Evolutionary conservation across 2,329 filamentous ascomycete species (phyloP), one percentile per base, ranked within the genome.

Genomic region (Penicillium palitans): DNA sequence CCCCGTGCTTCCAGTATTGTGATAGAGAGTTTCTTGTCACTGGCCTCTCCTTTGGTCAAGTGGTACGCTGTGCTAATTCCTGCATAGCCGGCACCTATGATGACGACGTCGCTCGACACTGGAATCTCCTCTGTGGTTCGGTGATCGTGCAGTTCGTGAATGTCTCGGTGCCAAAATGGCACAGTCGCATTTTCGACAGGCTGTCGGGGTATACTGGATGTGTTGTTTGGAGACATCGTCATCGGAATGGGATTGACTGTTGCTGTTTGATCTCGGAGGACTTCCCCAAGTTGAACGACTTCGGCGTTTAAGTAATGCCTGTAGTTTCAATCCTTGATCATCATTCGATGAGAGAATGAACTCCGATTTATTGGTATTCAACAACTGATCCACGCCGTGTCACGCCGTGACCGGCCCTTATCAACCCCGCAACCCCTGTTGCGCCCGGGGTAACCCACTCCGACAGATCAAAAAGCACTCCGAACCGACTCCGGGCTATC

Each of bases 1-100:
- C 72, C 68, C 33, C 78, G 68, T 9, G 78, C 77, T 60, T 80
- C 78, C 2, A 80, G 62, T 19, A 80, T 70, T 1, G 74, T 68
- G 17, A 78, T 72, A 0, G 71, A 73, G 25, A 66, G 61, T 24
- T 58, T 56, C 0, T 66, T 35, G 24, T 48, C 42, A 12, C 44
- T 57, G 25, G 66, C 55, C 29, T 73, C 29, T 17, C 29, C 45
- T 33, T 47, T 70, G 13, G 76, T 59, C 6, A 79, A 72, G 58
- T 83, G 76, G 45, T 80, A 79, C 0, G 76, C 76, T 5, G 77
- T 74, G 1, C 75, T 73, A 0, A 76, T 74, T 3, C 81, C 81
- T 5, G 80, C 72, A 54, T 77, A 80, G 0, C 81, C 81, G 15
- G 78, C 76, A 0, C 80, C 81, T 9, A 83, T 74, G 39, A 83